Base-by-base conservation (phyloP, 495 filamentous ascomycete species). In the Melanomma pulvis-pyrius region DNA sequence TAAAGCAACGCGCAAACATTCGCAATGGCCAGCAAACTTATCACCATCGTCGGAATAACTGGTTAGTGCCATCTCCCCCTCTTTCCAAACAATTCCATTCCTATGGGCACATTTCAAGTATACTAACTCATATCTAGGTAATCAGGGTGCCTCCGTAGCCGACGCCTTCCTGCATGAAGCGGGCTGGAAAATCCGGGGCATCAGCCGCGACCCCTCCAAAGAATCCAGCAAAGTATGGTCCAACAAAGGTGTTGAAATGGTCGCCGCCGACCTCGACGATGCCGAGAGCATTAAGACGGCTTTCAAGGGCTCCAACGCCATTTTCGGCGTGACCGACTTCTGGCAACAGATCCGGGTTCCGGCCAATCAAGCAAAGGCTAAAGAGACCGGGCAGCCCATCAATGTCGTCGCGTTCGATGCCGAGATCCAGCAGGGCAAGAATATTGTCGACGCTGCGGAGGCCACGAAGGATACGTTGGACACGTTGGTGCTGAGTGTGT, bases 271-370 rank as follows among this genome's bases (percentile, higher is more conserved):
- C 53, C 74, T 84, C 6, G 69, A 79, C 54, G 76, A 82, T 30
- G 55, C 75, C 39, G 65, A 63, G 1, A 78, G 79, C 1, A 75
- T 87, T 0, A 67, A 68, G 1, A 26, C 46, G 12, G 84, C 82
- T 21, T 82, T 87, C 68, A 36, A 69, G 6, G 81, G 79, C 36
- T 80, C 80, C 4, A 73, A 77, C 47, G 80, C 74, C 30, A 82
- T 86, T 71, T 87, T 85, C 69, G 73, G 76, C 59, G 78, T 80
- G 48, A 87, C 84, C 0, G 82, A 87, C 54, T 86, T 83, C 74
- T 81, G 78, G 78, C 55, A 50, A 1, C 30, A 68, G 4, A 62
- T 77, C 67, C 61, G 69, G 28, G 74, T 72, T 46, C 75, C 78
- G 5, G 64, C 70, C 44, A 73, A 63, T 36, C 39, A 59, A 22